These are phyloP conservation scores for Dactylonectria macrodidyma DNA, from an alignment of 2,329 filamentous ascomycete genomes.

Conservation along the genomic window DNA sequence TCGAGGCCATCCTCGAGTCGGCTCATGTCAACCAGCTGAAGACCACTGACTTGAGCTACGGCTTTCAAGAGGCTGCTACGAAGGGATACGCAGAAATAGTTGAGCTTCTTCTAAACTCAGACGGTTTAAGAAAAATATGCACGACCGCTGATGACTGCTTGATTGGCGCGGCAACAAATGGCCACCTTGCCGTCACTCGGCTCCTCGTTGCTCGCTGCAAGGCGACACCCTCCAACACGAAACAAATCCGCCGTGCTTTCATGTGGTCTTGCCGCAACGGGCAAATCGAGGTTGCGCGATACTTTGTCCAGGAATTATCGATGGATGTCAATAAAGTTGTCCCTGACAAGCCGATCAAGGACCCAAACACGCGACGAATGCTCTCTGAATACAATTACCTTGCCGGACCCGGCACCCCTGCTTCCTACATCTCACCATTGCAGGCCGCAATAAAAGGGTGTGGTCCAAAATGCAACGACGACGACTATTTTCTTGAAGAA, in stretches of 20 bases:
- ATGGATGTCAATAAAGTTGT: slow-evolving; percentile 1
- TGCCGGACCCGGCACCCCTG: neutral
- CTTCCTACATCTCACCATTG: neutral
- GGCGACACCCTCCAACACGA: neutral
- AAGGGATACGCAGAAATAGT: neutral
- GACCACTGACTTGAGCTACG: neutral
- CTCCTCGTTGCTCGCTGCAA: neutral
- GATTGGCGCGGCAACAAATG: slow-evolving; percentile 2
- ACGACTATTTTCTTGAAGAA: too few species aligned
- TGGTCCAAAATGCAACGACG: neutral
- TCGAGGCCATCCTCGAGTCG: neutral
- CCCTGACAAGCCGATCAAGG: neutral
- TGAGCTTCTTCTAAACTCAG: neutral
- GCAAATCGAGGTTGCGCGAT: neutral
- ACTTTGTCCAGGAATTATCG: slow-evolving; percentile 1
- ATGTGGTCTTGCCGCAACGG: neutral
- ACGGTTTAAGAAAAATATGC: too few species aligned
- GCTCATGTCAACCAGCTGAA: neutral
- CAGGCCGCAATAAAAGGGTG: slow-evolving; percentile 9
- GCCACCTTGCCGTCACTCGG: neutral
- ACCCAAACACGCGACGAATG: neutral
- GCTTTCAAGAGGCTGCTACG: slow-evolving; percentile 2
- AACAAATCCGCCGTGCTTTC: neutral
- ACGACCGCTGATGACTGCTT: neutral
- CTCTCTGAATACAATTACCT: neutral